phyloP scores from a whole-genome alignment of 495 filamentous ascomycete genomes.

The Hypoxylon intermedium region DNA sequence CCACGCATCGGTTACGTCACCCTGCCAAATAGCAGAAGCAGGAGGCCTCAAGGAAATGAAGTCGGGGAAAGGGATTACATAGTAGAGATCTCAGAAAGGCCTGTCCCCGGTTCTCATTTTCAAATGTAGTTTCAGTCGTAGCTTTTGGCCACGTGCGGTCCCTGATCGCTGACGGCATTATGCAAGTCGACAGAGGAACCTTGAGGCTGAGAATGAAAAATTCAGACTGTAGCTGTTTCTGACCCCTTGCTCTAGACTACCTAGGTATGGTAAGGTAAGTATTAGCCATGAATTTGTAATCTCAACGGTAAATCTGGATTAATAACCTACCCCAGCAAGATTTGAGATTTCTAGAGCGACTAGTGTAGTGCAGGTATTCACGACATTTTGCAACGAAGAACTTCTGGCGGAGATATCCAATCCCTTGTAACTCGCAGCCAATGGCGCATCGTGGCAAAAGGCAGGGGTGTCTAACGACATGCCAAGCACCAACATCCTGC shows the following conservation, averaged over 20 bases:
- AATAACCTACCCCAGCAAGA: not conserved
- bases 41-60: slow-evolving; percentile 12
- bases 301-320: not conserved
- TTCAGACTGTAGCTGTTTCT: not conserved
- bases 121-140: slow-evolving; percentile 29
- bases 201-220: not conserved
- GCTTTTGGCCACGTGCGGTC: slow-evolving; percentile 16
- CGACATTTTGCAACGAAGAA: not conserved
- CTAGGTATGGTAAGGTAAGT: no score
- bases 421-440: slow-evolving; percentile 18
- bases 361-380: not conserved
- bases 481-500: slow-evolving; percentile 32
- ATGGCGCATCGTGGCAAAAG: slow-evolving; percentile 14
- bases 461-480: slow-evolving; percentile 15
- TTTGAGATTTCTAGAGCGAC: not conserved
- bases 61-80: slow-evolving; percentile 10
- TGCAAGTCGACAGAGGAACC: not conserved
- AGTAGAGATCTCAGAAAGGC: slow-evolving; percentile 27
- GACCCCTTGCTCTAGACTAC: not conserved
- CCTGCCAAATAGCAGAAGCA: not conserved
- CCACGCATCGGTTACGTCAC: slow-evolving; percentile 3
- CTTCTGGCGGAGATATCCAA: slow-evolving; percentile 1
- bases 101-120: slow-evolving; percentile 14
- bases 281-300: not conserved
- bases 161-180: slow-evolving; percentile 1